Base-by-base conservation (phyloP, 2,329 filamentous ascomycete genomes). In the Dendrostoma leiphaemia region DNA sequence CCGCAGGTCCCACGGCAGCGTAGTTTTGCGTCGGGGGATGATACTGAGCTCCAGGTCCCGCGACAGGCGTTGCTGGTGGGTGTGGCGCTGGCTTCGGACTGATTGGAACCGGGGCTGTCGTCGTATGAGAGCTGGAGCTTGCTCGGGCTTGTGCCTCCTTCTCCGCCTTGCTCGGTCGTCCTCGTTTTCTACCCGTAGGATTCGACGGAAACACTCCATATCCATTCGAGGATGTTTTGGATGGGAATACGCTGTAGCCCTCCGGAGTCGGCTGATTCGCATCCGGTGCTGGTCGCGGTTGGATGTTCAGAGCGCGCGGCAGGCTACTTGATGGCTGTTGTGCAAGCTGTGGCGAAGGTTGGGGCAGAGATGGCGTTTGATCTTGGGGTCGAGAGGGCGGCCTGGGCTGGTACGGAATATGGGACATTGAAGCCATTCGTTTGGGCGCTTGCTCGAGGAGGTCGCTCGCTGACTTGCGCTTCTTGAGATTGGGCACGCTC, bases 111-210 rank as follows among this genome's bases (percentile, higher is more conserved):
- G 63, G 63, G 3, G 58, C 56, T 26, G 61, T 64, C 6, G 62
- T 60, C 24, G 59, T 53, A 28, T 63, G 62, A 8, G 53, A 51
- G 4, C 53, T 57, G 34, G 54, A 50, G 26, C 54, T 59, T 28
- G 56, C 54, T 21, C 63, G 62, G 9, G 63, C 63, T 10, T 62
- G 63, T 9, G 65, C 63, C 31, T 64, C 60, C 50, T 64, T 64
- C 44, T 68, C 67, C 7, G 62, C 62, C 55, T 69, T 70, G 15
- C 67, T 67, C 1, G 69, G 69, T 15, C 69, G 63, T 3, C 69
- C 69, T 23, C 69, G 63, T 49, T 64, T 69, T 8, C 66, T 63
- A 41, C 52, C 54, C 3, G 62, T 51, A 28, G 63, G 53, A 41
- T 58, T 58, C 28, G 56, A 52, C 29, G 51, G 57, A 19, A 56